Evolutionary conservation across 2,329 filamentous ascomycete genomes (phyloP).

Genomic region (Neofusicoccum cordaticola): DNA sequence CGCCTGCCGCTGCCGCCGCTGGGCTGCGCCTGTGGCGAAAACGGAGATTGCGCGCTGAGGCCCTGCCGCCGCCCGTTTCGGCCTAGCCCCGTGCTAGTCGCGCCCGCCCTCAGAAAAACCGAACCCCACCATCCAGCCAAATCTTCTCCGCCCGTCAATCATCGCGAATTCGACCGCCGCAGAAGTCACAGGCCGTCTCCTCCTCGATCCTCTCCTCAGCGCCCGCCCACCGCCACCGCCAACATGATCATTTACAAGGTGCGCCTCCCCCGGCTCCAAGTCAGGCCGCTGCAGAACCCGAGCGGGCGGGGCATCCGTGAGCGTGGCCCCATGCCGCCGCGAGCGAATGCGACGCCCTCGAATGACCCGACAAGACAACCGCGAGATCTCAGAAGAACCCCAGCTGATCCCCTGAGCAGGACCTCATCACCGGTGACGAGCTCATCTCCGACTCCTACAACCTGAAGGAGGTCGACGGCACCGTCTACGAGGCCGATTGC

Average conservation of each 20-base stretch:
- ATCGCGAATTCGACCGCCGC: conserved; percentile 12
- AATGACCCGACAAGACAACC: conserved; percentile 13
- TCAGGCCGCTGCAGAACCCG: conserved; percentile 24
- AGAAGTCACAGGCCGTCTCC: conserved; percentile 5
- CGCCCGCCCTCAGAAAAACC: conserved; percentile 7
- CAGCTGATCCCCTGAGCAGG: conserved; percentile 53
- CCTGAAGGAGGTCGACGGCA: conserved; percentile 73
- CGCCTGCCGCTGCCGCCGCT: no score
- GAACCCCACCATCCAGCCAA: conserved; percentile 17
- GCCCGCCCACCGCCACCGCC: conserved; percentile 24
- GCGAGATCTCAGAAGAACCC: not conserved
- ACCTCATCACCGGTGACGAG: conserved; percentile 87
- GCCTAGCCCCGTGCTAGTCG: not conserved
- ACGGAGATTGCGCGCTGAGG: conserved; percentile 13
- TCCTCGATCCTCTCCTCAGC: conserved; percentile 18
- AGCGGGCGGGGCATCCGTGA: conserved; percentile 14
- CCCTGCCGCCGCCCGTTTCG: not conserved
- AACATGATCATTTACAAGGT: conserved; percentile 61
- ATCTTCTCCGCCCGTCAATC: conserved; percentile 15
- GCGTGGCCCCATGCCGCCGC: conserved; percentile 19
- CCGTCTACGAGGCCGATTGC: conserved; percentile 89
- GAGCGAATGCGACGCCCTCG: conserved; percentile 6
- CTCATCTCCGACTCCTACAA: conserved; percentile 94
- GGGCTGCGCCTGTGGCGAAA: conserved; percentile 2
- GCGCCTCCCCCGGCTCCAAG: conserved; percentile 29